Base-by-base conservation (phyloP, 345 rosid species). In the Capsella bursapastoris region DNA sequence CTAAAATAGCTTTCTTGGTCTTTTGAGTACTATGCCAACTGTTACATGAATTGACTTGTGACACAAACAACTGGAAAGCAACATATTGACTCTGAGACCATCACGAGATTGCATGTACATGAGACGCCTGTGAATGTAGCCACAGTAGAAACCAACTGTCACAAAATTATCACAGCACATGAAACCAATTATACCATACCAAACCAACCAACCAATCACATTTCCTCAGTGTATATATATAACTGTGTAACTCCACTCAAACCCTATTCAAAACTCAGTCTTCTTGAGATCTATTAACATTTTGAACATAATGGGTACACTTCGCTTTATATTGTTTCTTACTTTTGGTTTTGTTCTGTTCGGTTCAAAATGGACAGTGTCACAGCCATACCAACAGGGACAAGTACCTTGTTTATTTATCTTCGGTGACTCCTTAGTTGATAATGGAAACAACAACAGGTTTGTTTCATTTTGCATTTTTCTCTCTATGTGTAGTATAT, bases 361-460 rank as follows among this genome's bases (percentile, higher is more conserved):
- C 25, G 52, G 55, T 34, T 68, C 50, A 47, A 80, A 72, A 57
- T 32, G 60, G 15, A 57, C 87, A 10, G 83, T 83, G 83, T 65
- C 77, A 9, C 87, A 68, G 78, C 87, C 35, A 62, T 63, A 58
- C 61, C 85, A 66, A 76, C 74, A 75, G 64, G 51, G 84, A 16
- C 88, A 89, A 72, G 97, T 85, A 51, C 94, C 98, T 18, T 84
- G 96, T 76, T 89, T 85, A 82, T 93, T 86, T 80, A 83, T 91
- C 32, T 89, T 93, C 4, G 97, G 97, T n/a, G 98, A 93, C 64
- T 91, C 98, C 2, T 72, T 93, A 70, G 98, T 90, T 2, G 98
- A 93, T 64, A 93, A 91, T 79, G 98, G 98, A 56, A 93, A 91
- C 78, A 93, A 93, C 61, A 91, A 93, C 69, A 78, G 88, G 78